A percentile compares a stretch with the other conserved stretches of the same genome.
Conservation (phyloP, 176 grass and related monocot species). For the Raddia distichophylla region DNA sequence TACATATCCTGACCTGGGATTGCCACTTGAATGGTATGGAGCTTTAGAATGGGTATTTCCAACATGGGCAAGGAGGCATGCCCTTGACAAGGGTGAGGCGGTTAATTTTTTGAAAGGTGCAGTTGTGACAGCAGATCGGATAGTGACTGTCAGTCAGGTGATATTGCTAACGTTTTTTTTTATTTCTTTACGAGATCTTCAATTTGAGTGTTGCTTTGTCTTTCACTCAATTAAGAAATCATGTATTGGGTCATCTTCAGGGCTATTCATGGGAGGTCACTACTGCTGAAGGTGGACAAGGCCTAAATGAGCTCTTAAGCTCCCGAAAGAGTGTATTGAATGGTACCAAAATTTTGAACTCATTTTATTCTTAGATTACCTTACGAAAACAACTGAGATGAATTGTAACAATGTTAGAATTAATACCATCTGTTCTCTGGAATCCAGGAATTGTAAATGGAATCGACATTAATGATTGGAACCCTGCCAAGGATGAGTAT, state of each 20-base stretch:
- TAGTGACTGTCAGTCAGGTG: conserved; percentile 94
- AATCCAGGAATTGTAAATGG: conserved; percentile 89
- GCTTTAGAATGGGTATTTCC: conserved; percentile 98
- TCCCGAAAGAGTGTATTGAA: conserved; percentile 86
- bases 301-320: conserved; percentile 80
- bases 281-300: conserved; percentile 91
- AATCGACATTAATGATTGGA: conserved; percentile 89
- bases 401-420: conserved; percentile 11
- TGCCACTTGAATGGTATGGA: conserved; percentile 90
- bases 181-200: not conserved
- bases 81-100: conserved; percentile 89
- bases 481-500: conserved; percentile 70
- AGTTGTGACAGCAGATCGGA: conserved; percentile 91
- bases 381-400: conserved; percentile 16
- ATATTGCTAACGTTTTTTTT: conserved; percentile 13
- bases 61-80: conserved; percentile 85
- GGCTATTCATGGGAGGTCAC: conserved; percentile 99
- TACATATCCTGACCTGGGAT: conserved; percentile 81
- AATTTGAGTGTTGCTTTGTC: not conserved
- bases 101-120: conserved; percentile 97
- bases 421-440: conserved; percentile 24
- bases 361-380: conserved; percentile 26
- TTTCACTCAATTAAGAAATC: conserved; percentile 27
- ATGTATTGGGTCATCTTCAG: conserved; percentile 50
- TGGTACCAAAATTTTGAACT: conserved; percentile 54